phyloP scores from a whole-genome alignment of 441 rosid species.

The Croton laevigatus region DNA sequence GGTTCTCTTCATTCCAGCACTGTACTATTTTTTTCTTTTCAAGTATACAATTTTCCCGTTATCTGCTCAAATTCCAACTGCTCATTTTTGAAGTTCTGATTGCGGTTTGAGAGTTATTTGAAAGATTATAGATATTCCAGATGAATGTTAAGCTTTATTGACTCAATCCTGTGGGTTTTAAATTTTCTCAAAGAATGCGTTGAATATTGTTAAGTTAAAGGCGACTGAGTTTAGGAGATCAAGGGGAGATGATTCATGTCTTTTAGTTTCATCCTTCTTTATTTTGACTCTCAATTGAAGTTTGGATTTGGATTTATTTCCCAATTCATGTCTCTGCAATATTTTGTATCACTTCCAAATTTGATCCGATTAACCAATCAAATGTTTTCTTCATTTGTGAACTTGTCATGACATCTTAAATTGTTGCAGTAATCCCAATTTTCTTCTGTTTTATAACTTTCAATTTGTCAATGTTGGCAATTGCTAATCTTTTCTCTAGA shows the following conservation, averaged over 20 bases:
- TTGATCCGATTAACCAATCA: background rate
- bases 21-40: too few species aligned
- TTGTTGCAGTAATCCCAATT: background rate
- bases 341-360: background rate
- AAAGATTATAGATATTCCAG: too few species aligned
- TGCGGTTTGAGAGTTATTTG: background rate
- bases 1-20: too few species aligned
- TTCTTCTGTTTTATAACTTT: background rate
- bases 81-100: background rate
- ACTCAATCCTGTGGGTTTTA: too few species aligned
- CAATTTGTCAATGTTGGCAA: background rate
- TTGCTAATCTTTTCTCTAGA: background rate
- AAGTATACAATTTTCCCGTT: too few species aligned
- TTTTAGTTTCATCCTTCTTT: background rate
- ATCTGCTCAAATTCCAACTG: background rate
- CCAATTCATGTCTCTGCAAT: background rate
- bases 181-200: too few species aligned
- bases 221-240: too few species aligned
- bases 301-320: background rate
- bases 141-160: too few species aligned
- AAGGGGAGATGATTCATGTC: background rate
- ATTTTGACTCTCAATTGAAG: background rate
- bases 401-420: background rate
- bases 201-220: too few species aligned
- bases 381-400: background rate